These are phyloP conservation scores for Mucor saturninus DNA, from an alignment of 371 early-diverging fungal genomes.

Conservation along the genomic window DNA sequence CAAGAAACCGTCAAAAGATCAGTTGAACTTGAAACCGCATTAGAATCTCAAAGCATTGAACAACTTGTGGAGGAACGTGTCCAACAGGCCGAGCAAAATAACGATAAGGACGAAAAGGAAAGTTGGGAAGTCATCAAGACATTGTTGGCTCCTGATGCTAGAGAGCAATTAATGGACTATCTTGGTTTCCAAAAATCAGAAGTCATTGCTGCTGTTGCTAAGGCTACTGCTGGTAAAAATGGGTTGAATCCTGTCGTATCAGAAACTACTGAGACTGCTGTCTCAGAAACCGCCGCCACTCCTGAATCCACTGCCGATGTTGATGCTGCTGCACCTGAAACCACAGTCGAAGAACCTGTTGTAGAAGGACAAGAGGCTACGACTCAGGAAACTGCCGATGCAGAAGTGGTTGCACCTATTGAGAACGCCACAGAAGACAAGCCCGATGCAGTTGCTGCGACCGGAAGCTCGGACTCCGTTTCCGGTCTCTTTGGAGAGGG, in stretches of 20 bases:
- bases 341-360: slow-evolving; percentile 14
- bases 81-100: slow-evolving; percentile 49
- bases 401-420: slow-evolving; percentile 8
- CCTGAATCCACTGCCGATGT: slow-evolving; percentile 15
- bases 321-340: slow-evolving; percentile 1
- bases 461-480: slow-evolving; percentile 17
- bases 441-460: slow-evolving; percentile 13
- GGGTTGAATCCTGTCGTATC: slow-evolving; percentile 18
- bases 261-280: slow-evolving; percentile 7
- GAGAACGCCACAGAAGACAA: slow-evolving; percentile 11
- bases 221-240: slow-evolving; percentile 34
- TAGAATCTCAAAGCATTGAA: slow-evolving; percentile 59
- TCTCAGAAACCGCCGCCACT: slow-evolving; percentile 7
- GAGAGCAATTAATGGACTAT: slow-evolving; percentile 83
- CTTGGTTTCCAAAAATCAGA: slow-evolving; percentile 83
- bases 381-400: slow-evolving; percentile 4
- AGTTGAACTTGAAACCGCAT: slow-evolving; percentile 64
- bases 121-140: slow-evolving; percentile 88
- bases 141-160: slow-evolving; percentile 79
- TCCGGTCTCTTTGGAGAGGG: slow-evolving; percentile 41
- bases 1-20: slow-evolving; percentile 68
- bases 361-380: slow-evolving; percentile 6
- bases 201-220: slow-evolving; percentile 56
- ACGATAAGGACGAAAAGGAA: slow-evolving; percentile 54
- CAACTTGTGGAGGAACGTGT: slow-evolving; percentile 64